phyloP scores from a whole-genome alignment of 2,329 filamentous ascomycete species.

The Talaromyces sp. region DNA sequence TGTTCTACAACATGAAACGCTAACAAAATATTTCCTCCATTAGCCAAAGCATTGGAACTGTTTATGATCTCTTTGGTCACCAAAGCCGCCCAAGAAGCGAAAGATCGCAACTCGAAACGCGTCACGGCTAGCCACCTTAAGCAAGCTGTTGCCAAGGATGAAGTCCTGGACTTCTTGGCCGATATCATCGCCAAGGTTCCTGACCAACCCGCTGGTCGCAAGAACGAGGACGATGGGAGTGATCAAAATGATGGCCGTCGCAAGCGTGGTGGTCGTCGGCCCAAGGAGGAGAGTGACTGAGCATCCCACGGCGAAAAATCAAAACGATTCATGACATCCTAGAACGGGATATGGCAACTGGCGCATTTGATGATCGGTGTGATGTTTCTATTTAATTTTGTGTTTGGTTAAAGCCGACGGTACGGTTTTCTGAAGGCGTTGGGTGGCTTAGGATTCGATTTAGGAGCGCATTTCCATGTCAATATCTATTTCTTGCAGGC shows the following conservation, averaged over 20 bases:
- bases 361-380: slow-evolving; percentile 19
- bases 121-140: slow-evolving; percentile 91
- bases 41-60: slow-evolving; percentile 89
- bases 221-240: slow-evolving; percentile 49
- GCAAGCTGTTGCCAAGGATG: slow-evolving; percentile 81
- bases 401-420: slow-evolving; percentile 2
- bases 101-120: slow-evolving; percentile 80
- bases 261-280: slow-evolving; percentile 46
- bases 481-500: slow-evolving; percentile 22
- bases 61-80: slow-evolving; percentile 96
- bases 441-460: slow-evolving; percentile 11
- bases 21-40: slow-evolving; percentile 16
- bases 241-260: slow-evolving; percentile 53
- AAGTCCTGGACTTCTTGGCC: slow-evolving; percentile 90
- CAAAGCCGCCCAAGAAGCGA: slow-evolving; percentile 83
- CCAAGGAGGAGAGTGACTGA: slow-evolving; percentile 46
- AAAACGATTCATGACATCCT: slow-evolving; percentile 27
- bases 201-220: slow-evolving; percentile 56
- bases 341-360: slow-evolving; percentile 23
- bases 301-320: slow-evolving; percentile 1
- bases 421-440: slow-evolving; percentile 17
- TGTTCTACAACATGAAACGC: slow-evolving; percentile 9
- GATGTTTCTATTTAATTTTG: slow-evolving; percentile 8
- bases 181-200: slow-evolving; percentile 89
- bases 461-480: slow-evolving; percentile 30